Evolutionary conservation across 2,329 filamentous ascomycete species (phyloP), one percentile per base, ranked within the genome.

Genomic region (Neonectria ditissima): DNA sequence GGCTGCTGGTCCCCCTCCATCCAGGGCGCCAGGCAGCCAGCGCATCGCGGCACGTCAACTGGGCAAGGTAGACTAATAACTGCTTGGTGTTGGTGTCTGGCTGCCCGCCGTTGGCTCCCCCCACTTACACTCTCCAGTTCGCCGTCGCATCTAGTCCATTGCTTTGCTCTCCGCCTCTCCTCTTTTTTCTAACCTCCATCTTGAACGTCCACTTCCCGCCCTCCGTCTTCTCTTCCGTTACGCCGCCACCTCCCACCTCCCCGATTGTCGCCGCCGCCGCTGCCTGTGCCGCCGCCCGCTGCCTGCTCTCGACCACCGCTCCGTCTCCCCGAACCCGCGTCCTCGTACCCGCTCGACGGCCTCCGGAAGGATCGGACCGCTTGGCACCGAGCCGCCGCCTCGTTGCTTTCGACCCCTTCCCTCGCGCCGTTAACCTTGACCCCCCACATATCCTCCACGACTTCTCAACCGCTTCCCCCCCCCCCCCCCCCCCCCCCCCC

Each of bases 1-100:
- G 58, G 39, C 26, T 30, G 44, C 43, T 28, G 51, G 34, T 13
- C 39, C 34, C 32, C 34, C 24, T 39, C 39, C 34, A 44, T 24
- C 32, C 43, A 43, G 41, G n/a, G 55, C 57, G 56, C 67, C 64
- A 72, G 70, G 70, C 70, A 72, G 57, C 70, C 68, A 71, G 55
- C 63, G 54, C 45, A 72, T 72, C 70, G 70, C 59, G 70, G 69
- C 66, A 63, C 63, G 28, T 28, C 51, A 47, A 26, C 24, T 26
- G 24, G n/a, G n/a, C n/a, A n/a, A n/a, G n/a, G n/a, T n/a, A n/a
- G n/a, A n/a, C n/a, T n/a, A n/a, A n/a, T n/a, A n/a, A n/a, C n/a
- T n/a, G n/a, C n/a, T n/a, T n/a, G n/a, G 24, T 6, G 24, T 26
- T 26, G 24, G 24, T 26, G 24, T 30, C 60, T 53, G 57, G 53